Conservation (phyloP, 768 basidiomycete species). For the Psilocybe cyanescens region DNA sequence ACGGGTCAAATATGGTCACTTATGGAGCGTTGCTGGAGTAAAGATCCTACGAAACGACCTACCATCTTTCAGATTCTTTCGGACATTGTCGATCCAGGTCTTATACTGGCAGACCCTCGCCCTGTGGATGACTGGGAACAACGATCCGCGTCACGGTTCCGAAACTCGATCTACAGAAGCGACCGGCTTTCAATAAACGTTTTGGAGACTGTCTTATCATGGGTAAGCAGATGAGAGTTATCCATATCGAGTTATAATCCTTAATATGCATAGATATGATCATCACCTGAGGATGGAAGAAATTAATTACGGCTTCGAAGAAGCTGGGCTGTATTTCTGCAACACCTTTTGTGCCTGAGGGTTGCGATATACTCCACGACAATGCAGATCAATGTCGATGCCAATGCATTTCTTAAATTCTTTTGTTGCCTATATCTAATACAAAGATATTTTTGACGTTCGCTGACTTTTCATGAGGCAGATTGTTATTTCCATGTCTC, state of each 20-base stretch:
- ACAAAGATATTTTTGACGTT: too few relatives aligned
- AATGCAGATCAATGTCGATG: too few relatives aligned
- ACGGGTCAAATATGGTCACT: conserved; percentile 25
- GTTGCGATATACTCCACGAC: too few relatives aligned
- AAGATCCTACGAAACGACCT: conserved; percentile 23
- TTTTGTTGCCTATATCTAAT: too few relatives aligned
- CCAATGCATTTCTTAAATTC: too few relatives aligned
- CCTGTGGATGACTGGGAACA: conserved; percentile 4
- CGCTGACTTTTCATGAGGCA: neutral
- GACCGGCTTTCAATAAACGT: conserved; percentile 7
- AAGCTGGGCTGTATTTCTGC: too few relatives aligned
- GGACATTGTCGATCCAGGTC: neutral
- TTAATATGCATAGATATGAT: neutral
- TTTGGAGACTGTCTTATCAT: conserved; percentile 16
- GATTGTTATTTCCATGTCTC: neutral
- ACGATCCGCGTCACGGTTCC: conserved; percentile 6
- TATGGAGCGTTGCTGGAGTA: conserved; percentile 28
- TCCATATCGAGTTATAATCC: too few relatives aligned
- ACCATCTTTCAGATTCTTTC: conserved; percentile 9
- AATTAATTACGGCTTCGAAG: too few relatives aligned
- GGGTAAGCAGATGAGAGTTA: conserved; percentile 3
- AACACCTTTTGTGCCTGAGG: too few relatives aligned
- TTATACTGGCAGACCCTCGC: neutral
- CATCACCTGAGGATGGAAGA: too few relatives aligned
- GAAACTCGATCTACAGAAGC: conserved; percentile 12